Conservation (phyloP, 2,329 filamentous ascomycete species). For the Colletotrichum sp. region DNA sequence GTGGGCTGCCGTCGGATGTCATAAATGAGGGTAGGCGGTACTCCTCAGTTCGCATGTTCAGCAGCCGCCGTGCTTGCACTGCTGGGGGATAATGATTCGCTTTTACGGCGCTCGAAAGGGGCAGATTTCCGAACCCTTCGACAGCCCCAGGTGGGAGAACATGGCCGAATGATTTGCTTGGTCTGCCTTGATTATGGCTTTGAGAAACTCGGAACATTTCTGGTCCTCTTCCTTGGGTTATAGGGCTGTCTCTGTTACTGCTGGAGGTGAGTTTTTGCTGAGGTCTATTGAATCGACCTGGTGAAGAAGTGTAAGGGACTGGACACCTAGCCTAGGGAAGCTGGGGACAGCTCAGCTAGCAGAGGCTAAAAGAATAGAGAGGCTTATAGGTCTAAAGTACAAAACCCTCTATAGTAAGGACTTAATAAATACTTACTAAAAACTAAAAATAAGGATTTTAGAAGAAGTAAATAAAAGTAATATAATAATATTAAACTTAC, state of each 20-base stretch:
- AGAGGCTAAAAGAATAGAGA: not conserved
- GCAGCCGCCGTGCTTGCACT: not conserved
- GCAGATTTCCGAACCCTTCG: constrained; percentile 8
- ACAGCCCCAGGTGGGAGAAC: constrained; percentile 1
- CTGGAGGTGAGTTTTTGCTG: not conserved
- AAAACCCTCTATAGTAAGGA: too few relatives aligned
- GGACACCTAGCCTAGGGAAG: too few relatives aligned
- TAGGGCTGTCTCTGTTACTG: not conserved
- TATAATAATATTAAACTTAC: too few relatives aligned
- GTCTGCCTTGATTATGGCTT: not conserved
- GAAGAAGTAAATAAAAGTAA: too few relatives aligned
- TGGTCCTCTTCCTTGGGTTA: not conserved
- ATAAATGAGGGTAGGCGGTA: constrained; percentile 12
- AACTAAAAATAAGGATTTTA: too few relatives aligned
- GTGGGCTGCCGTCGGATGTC: not conserved
- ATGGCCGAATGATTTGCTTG: not conserved
- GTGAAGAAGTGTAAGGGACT: not conserved
- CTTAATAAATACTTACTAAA: too few relatives aligned
- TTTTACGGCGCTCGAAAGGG: not conserved
- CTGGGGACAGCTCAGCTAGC: too few relatives aligned
- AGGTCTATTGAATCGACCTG: not conserved
- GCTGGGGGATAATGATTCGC: constrained; percentile 4
- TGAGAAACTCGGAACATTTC: not conserved
- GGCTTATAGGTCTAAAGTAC: too few relatives aligned
- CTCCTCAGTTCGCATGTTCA: constrained; percentile 7